Conservation (phyloP, 1,139 yeast genomes). For the Hanseniaspora sp. region DNA sequence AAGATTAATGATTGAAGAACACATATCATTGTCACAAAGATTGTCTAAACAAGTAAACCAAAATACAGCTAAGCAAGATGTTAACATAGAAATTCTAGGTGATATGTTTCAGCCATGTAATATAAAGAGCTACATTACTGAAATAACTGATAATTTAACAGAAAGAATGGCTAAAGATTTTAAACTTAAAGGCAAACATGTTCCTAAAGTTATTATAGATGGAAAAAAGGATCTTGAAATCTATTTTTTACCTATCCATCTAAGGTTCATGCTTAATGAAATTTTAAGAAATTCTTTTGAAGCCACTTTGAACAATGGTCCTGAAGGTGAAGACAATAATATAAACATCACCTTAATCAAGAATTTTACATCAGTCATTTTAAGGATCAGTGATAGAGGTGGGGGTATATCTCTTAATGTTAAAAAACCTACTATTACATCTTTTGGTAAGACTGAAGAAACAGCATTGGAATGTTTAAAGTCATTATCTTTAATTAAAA, state of each 20-base stretch:
- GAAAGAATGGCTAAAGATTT: slow-evolving; percentile 39
- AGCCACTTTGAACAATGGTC: slow-evolving; percentile 49
- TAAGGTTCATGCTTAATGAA: slow-evolving; percentile 78
- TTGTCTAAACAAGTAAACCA: neutral
- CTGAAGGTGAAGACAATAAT: slow-evolving; percentile 29
- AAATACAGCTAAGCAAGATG: slow-evolving; percentile 37
- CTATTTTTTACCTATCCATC: slow-evolving; percentile 76
- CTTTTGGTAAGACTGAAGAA: slow-evolving; percentile 61
- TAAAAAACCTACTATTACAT: slow-evolving; percentile 48
- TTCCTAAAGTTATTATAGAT: slow-evolving; percentile 67
- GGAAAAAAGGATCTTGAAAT: slow-evolving; percentile 53
- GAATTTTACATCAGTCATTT: slow-evolving; percentile 53
- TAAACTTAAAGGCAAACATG: slow-evolving; percentile 43
- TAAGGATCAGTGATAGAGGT: slow-evolving; percentile 78
- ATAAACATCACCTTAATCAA: slow-evolving; percentile 59
- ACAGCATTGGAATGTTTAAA: slow-evolving; percentile 32
- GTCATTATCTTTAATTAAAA: slow-evolving; percentile 1
- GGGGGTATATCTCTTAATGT: slow-evolving; percentile 47
- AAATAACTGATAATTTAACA: slow-evolving; percentile 34
- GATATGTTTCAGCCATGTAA: slow-evolving; percentile 73
- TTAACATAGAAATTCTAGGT: slow-evolving; percentile 51
- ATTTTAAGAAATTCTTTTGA: slow-evolving; percentile 73
- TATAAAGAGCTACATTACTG: slow-evolving; percentile 53
- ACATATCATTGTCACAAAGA: slow-evolving; percentile 55
- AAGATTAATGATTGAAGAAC: slow-evolving; percentile 84